Evolutionary conservation across 1,139 yeast genomes (phyloP).

Genomic region (Suhomyces bolitotheri): DNA sequence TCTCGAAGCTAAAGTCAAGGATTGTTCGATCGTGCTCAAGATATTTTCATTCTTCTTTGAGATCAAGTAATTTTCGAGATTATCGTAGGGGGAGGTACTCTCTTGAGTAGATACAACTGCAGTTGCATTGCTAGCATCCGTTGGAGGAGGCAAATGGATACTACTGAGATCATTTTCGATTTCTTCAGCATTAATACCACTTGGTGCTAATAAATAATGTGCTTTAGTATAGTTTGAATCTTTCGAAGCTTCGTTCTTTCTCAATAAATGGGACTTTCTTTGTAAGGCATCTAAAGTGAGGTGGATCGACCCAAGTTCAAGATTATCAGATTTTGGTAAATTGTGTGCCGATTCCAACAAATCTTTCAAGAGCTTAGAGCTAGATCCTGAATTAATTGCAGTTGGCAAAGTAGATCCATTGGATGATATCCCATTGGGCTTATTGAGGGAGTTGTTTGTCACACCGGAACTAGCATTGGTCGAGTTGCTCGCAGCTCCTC

Average conservation of each 20-base stretch:
- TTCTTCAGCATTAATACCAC: conserved; percentile 87
- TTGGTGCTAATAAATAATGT: conserved; percentile 84
- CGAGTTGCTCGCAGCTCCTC: neutral
- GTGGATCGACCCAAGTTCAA: conserved; percentile 71
- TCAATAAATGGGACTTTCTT: conserved; percentile 62
- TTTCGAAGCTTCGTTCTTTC: conserved; percentile 43
- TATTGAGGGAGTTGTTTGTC: conserved; percentile 3
- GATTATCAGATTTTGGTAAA: conserved; percentile 59
- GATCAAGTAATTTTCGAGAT: conserved; percentile 58
- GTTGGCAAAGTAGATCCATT: conserved; percentile 6
- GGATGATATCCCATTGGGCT: conserved; percentile 2
- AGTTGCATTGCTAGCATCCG: conserved; percentile 14
- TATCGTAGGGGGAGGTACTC: conserved; percentile 7
- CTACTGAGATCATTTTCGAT: conserved; percentile 65
- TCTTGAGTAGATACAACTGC: neutral
- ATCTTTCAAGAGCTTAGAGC: conserved; percentile 50
- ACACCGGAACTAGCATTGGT: conserved; percentile 1
- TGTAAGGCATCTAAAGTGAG: conserved; percentile 77
- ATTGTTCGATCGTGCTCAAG: conserved; percentile 78
- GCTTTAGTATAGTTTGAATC: conserved; percentile 72
- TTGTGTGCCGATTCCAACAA: conserved; percentile 70
- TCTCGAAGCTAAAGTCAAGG: conserved; percentile 68
- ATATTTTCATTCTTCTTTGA: conserved; percentile 82
- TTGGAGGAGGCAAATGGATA: conserved; percentile 28
- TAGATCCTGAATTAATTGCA: conserved; percentile 10